Conservation (phyloP, 176 grass and related monocot species). For the Guadua angustifolia region DNA sequence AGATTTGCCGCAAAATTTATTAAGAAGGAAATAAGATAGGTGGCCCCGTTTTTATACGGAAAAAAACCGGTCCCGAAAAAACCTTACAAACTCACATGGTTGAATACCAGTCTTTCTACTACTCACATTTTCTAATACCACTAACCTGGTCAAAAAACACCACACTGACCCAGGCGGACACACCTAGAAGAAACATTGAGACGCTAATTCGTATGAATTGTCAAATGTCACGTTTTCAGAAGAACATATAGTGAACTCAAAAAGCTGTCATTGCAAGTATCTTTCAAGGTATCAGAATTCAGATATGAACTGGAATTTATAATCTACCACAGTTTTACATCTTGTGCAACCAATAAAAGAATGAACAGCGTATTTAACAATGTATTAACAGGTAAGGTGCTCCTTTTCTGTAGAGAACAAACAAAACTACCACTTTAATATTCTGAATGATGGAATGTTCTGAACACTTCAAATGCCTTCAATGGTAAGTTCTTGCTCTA, state of each 20-base stretch:
- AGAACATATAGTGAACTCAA: constrained; percentile 1
- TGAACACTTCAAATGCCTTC: constrained; percentile 56
- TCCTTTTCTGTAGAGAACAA: constrained; percentile 11
- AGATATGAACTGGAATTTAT: neutral
- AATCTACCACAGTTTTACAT: neutral
- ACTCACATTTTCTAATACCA: too few species aligned
- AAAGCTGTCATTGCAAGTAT: neutral
- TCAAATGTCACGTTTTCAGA: neutral
- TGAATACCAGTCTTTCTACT: too few species aligned
- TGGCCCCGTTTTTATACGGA: too few species aligned
- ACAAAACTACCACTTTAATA: constrained; percentile 56
- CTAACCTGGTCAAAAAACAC: too few species aligned
- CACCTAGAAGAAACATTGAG: too few species aligned
- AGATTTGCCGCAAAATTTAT: too few species aligned
- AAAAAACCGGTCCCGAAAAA: too few species aligned
- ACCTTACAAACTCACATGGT: too few species aligned
- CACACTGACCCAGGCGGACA: too few species aligned
- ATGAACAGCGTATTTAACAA: neutral
- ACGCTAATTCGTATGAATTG: too few species aligned
- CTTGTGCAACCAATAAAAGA: constrained; percentile 38
- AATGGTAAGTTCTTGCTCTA: constrained; percentile 67
- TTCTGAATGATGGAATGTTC: constrained; percentile 65
- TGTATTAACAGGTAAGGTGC: neutral
- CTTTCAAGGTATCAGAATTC: neutral
- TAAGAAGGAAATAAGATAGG: too few species aligned